Conservation (phyloP, 2,329 filamentous ascomycete genomes). For the Penicillium sp. region DNA sequence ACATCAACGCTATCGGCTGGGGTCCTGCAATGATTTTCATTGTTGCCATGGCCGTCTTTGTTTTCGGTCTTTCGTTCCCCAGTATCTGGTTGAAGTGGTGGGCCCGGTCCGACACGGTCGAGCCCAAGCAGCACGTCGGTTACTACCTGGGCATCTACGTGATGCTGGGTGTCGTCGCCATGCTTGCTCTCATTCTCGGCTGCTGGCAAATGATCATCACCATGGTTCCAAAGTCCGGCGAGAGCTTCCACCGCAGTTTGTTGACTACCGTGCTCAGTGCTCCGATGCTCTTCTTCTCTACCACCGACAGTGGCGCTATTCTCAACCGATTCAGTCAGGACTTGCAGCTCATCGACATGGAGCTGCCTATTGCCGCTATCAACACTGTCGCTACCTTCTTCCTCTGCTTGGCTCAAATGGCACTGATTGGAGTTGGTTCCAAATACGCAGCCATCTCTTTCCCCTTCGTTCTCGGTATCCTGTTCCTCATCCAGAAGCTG, state of each 20-base stretch:
- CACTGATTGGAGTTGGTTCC: constrained; percentile 47
- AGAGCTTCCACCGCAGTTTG: constrained; percentile 47
- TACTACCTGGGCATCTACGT: constrained; percentile 41
- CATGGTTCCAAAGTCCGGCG: constrained; percentile 53
- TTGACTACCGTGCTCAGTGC: constrained; percentile 47
- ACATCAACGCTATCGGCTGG: constrained; percentile 38
- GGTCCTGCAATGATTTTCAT: constrained; percentile 33
- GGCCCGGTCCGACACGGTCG: constrained; percentile 35
- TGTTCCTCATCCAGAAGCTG: constrained; percentile 53
- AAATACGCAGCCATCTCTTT: constrained; percentile 50
- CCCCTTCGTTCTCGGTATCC: constrained; percentile 44
- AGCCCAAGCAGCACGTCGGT: constrained; percentile 31
- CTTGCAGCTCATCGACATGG: constrained; percentile 43
- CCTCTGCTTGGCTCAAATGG: constrained; percentile 44
- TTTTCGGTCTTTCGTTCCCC: constrained; percentile 42
- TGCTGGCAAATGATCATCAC: constrained; percentile 49
- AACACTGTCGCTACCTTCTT: constrained; percentile 37
- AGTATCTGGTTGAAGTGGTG: constrained; percentile 44
- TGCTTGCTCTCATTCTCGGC: constrained; percentile 35
- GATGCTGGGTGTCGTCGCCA: constrained; percentile 37
- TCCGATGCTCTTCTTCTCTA: constrained; percentile 43
- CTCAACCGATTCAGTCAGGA: constrained; percentile 46
- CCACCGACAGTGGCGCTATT: constrained; percentile 40
- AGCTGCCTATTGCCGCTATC: constrained; percentile 40
- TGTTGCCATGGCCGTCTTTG: constrained; percentile 36